Evolutionary conservation across 2,329 filamentous ascomycete genomes (phyloP).

Genomic region (Sarocladium brachiariae): DNA sequence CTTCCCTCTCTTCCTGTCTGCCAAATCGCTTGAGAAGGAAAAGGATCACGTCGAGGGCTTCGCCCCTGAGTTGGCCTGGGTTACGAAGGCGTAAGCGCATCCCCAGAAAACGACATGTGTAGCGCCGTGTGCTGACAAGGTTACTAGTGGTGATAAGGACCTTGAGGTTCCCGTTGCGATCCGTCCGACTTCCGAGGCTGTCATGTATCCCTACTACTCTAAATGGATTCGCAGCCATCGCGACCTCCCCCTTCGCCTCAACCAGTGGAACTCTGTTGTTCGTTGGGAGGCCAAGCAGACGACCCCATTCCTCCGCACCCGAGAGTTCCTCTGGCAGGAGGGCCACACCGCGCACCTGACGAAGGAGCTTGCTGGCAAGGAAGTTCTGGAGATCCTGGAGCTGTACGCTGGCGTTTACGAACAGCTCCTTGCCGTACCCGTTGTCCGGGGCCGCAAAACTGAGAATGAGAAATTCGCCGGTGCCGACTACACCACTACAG

Average conservation of each 20-base stretch:
- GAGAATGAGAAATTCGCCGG: constrained; percentile 98
- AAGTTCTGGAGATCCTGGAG: constrained; percentile 90
- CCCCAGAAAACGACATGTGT: no score
- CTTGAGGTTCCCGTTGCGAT: constrained; percentile 73
- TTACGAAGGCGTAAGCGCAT: constrained; percentile 75
- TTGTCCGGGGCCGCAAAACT: constrained; percentile 90
- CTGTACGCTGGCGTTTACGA: constrained; percentile 90
- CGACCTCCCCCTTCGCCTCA: constrained; percentile 86
- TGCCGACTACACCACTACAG: constrained; percentile 92
- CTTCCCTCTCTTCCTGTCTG: constrained; percentile 92
- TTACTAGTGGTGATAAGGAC: constrained; percentile 72
- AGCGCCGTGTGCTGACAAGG: constrained; percentile 16
- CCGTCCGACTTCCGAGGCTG: constrained; percentile 63
- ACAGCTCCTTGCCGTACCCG: constrained; percentile 86
- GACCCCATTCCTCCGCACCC: constrained; percentile 78
- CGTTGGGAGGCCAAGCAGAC: constrained; percentile 97
- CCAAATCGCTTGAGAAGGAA: constrained; percentile 79
- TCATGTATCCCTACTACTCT: constrained; percentile 94
- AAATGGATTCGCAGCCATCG: constrained; percentile 97
- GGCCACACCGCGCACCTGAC: constrained; percentile 87
- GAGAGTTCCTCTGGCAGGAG: constrained; percentile 98
- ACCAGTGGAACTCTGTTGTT: constrained; percentile 93
- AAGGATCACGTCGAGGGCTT: constrained; percentile 99
- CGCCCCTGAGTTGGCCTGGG: constrained; percentile 85
- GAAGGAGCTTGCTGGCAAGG: constrained; percentile 70